phyloP scores from a whole-genome alignment of 352 stramenopile species.

The Hyaloperonospora brassicae region DNA sequence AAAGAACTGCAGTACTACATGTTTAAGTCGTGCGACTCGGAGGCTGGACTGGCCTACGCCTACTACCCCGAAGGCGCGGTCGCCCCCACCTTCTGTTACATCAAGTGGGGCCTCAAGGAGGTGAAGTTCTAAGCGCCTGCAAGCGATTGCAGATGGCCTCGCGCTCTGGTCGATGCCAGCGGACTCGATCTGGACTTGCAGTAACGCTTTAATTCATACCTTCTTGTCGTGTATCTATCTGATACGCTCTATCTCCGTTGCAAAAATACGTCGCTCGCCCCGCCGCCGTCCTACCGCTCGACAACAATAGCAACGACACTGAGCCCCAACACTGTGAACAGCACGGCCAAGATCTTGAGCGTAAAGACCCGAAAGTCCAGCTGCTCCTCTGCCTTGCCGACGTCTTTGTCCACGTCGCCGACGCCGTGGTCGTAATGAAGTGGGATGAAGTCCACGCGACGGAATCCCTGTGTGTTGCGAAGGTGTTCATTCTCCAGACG shows the following conservation, averaged over 20 bases:
- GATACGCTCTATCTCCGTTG: background rate
- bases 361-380: conserved; percentile 38
- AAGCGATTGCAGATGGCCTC: background rate
- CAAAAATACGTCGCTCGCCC: background rate
- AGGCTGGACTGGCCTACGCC: conserved; percentile 53
- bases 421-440: conserved; percentile 75
- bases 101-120: conserved; percentile 66
- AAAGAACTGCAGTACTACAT: conserved; percentile 67
- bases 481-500: conserved; percentile 80
- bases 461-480: conserved; percentile 80
- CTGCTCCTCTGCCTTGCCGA: conserved; percentile 28
- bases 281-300: conserved; percentile 13
- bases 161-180: background rate
- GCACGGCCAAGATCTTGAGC: conserved; percentile 45
- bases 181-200: conserved; percentile 21
- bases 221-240: conserved; percentile 17
- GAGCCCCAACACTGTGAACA: conserved; percentile 38
- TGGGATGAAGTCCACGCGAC: conserved; percentile 75
- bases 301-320: conserved; percentile 46
- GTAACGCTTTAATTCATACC: conserved; percentile 34
- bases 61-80: conserved; percentile 55
- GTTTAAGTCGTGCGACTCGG: conserved; percentile 56
- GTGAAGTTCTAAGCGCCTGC: conserved; percentile 53
- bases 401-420: conserved; percentile 38
- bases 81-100: conserved; percentile 51